Percentiles rank a stretch among this genome's conserved stretches.
Conservation (phyloP, 2,329 filamentous ascomycete species). For the Talaromyces rugulosus region DNA sequence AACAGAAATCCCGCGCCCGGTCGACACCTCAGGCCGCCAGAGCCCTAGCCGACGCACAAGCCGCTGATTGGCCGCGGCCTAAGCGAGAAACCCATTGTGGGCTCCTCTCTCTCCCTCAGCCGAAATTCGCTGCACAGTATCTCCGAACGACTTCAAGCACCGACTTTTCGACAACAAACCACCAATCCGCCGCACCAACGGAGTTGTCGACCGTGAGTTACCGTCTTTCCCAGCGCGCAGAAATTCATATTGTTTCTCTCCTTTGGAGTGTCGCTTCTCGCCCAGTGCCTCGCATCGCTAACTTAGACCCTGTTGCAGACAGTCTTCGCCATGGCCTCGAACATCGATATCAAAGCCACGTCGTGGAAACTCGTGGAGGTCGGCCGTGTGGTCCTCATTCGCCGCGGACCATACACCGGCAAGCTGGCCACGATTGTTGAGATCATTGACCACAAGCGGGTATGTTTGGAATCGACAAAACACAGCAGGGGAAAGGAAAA, state of each 20-base stretch:
- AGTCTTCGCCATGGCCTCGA: conserved; percentile 73
- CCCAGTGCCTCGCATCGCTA: conserved; percentile 1
- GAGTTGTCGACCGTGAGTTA: conserved; percentile 41
- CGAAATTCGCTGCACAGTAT: conserved; percentile 36
- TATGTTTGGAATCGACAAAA: conserved; percentile 55
- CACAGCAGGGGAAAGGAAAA: conserved; percentile 10
- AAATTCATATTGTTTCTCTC: not conserved
- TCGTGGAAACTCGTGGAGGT: conserved; percentile 97
- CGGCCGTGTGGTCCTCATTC: conserved; percentile 92
- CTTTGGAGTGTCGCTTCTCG: not conserved
- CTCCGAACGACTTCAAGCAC: conserved; percentile 34
- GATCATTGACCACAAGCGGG: conserved; percentile 99
- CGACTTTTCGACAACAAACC: conserved; percentile 38
- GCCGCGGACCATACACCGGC: conserved; percentile 74
- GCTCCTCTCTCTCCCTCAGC: conserved; percentile 23
- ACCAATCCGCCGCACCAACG: conserved; percentile 30
- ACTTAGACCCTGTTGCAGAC: conserved; percentile 38
- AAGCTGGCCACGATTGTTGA: conserved; percentile 93
- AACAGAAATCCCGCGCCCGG: conserved; percentile 2
- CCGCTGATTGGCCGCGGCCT: conserved; percentile 25
- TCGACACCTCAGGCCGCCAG: conserved; percentile 5
- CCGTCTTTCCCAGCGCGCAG: conserved; percentile 4
- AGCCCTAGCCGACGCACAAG: conserved; percentile 31
- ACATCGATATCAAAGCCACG: conserved; percentile 75
- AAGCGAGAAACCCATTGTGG: conserved; percentile 40